Evolutionary conservation across 140 eudicot genomes (phyloP), one percentile per base, ranked within the genome.

Genomic region (Flaveria floridana): DNA sequence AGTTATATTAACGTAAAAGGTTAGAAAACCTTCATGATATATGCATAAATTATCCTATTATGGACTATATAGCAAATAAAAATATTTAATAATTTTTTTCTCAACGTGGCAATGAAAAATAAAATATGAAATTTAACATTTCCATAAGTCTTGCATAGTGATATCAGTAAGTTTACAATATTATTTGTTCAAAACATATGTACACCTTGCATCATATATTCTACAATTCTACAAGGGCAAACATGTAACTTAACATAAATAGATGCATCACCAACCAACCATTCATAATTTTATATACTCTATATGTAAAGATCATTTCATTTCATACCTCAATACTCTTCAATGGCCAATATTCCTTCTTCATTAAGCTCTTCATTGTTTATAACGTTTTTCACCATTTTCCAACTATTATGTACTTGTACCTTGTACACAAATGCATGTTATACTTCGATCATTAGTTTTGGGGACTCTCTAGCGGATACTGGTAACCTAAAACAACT

Each of bases 391-490:
- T 11, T 73, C 55, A 19, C 20, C 55, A 37, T 71, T 71, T 78
- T 70, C 19, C 53, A 46, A 51, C 13, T 70, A 16, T 34, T 73
- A 26, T 79, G 18, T 6, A 63, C 42, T 28, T 79, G 7, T 10
- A 56, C 37, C 7, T 34, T 47, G 48, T 44, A 26, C 26, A 20
- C 71, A 9, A 56, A 74, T 14, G 82, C 62, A 79, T 84, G 91
- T 47, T 87, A 57, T 68, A 56, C 82, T n/a, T 84, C 91, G 50
- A 87, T 87, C 53, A 72, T 82, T 4, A 82, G 91, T 25, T 87
- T 87, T 9, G 91, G 91, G 6, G 91, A 87, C 75, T 84, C 88
- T 2, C 37, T 81, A 0, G 83, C 91, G 0, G 88, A 86, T 21
- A 86, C 91, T 0, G 88, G 91, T 21, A 86, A 86, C 65, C 46